Base-by-base conservation (phyloP, 805 yeast genomes). In the Jamesozyma piceae region DNA sequence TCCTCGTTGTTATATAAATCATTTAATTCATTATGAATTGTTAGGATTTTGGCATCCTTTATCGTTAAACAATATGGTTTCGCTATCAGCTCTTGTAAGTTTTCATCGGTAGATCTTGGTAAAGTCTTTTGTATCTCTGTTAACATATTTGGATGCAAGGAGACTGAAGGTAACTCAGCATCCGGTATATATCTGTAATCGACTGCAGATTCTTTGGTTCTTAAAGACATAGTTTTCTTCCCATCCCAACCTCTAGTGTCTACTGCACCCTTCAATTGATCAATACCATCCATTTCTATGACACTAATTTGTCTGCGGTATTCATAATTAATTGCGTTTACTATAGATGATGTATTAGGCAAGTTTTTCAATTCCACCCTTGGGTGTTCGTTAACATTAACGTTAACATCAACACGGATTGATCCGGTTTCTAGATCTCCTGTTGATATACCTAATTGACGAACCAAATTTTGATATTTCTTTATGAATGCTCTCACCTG, bases 231-330 rank as follows among this genome's bases (percentile, higher is more conserved):
- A 0, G 97, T 90, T 34, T 68, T 65, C 2, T 62, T 62, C 2
- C 96, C 97, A 53, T 82, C 80, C 96, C 97, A 92, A 17, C 95
- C 92, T 55, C 97, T 72, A 0, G 98, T 92, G 54, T 89, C 95
- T 15, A 54, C 39, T 10, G 5, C 4, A 6, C 38, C 17, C 5
- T 66, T 54, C 4, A 56, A 39, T n/a, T 51, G 49, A 1, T 63
- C 59, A 15, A 24, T 8, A 4, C 49, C 49, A 0, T 75, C 75
- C 0, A 47, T 46, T 44, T 72, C 55, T 9, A 83, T 57, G 11
- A 71, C 63, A 0, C 57, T 46, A 6, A 77, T 65, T 58, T 92
- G 98, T 44, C 98, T 71, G 17, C 63, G 58, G 54, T 76, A 84
- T 60, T 89, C 97, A 53, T 66, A 75, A 46, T 73, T 71, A 22